Evolutionary conservation across 73 alveolate species (phyloP), one percentile per base, ranked within the genome.

Genomic region (Stentor roeselii): DNA sequence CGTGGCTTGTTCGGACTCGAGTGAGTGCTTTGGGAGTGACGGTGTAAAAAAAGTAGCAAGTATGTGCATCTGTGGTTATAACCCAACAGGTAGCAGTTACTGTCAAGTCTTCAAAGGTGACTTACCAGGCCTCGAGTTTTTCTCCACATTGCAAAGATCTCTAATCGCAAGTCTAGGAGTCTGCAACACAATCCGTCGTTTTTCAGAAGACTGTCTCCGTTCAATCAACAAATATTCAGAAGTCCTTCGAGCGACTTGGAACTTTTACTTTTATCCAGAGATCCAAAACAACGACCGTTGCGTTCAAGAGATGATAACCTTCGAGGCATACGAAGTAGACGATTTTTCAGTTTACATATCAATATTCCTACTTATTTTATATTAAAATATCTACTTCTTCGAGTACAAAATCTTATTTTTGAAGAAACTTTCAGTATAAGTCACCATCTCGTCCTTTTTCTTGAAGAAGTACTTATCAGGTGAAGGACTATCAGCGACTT

Each of bases 331-430:
- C 21, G 67, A 50, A 50, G n/a, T n/a, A n/a, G n/a, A n/a, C n/a
- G n/a, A n/a, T n/a, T n/a, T n/a, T n/a, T n/a, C n/a, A n/a, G n/a
- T n/a, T n/a, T 11, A 27, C 40, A 61, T 61, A 11, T 4, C 59
- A 11, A 11, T 58, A 4, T 4, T 61, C 11, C n/a, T 21, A 11
- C 82, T 61, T 61, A 15, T 40, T 36, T 3, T 39, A 35, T 30
- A 30, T 11, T 3, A 84, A 84, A 34, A 60, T 85, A 39, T 85
- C 78, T 15, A 83, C 88, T 36, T 82, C 61, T 82, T 82, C 42
- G 75, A 35, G 42, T 50, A 50, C 86, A 41, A 76, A 14, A n/a
- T 3, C 21, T 78, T 78, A 41, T 58, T 60, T 3, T 50, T 78
- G 32, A 67, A 67, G 41, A 67, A 67, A 34, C 34, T n/a, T 40